Evolutionary conservation across 192 early-diverging fungal genomes (phyloP), one percentile per base, ranked within the genome.

Genomic region (Obelidium mucronatum): DNA sequence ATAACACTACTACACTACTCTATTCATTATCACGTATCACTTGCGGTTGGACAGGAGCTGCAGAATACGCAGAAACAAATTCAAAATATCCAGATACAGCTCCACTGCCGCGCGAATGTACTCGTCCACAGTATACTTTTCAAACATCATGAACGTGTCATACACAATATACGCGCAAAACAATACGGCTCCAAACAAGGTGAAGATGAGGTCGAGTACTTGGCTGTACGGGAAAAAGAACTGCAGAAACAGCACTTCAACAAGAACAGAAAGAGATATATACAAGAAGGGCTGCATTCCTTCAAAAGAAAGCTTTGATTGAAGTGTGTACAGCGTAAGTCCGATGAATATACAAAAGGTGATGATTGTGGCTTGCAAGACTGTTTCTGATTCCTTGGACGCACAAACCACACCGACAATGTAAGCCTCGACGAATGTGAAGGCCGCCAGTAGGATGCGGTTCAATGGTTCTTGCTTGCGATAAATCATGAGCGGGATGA

Each of bases 111-210:
- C 91, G 48, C 67, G 44, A 71, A 74, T 70, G n/a, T 56, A 70
- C 54, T 92, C 91, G 54, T 93, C 92, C n/a, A 91, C 90, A 19
- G 85, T 86, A 22, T 90, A 75, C 28, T 85, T 82, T 68, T 89
- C 83, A 81, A 92, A 90, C 33, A 93, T 86, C 73, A 82, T 77
- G 63, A 88, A 85, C 2, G 93, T 94, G 78, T 94, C 93, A 58
- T 30, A 73, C 51, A 93, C 76, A 60, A 94, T 91, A 82, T 90
- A 94, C 8, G 90, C 90, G 67, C 88, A 90, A 84, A 94, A 94
- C 24, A 94, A 72, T 30, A 94, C 64, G 1, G 90, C 92, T 1
- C 78, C 85, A 11, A 80, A 66, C 11, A 89, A 75, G 2, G 89
- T 88, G 30, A 91, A 61, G 40, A 85, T 79, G 39, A 92, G 64